Base-by-base conservation (phyloP, 352 stramenopile genomes). In the Aphanomyces stellatus region DNA sequence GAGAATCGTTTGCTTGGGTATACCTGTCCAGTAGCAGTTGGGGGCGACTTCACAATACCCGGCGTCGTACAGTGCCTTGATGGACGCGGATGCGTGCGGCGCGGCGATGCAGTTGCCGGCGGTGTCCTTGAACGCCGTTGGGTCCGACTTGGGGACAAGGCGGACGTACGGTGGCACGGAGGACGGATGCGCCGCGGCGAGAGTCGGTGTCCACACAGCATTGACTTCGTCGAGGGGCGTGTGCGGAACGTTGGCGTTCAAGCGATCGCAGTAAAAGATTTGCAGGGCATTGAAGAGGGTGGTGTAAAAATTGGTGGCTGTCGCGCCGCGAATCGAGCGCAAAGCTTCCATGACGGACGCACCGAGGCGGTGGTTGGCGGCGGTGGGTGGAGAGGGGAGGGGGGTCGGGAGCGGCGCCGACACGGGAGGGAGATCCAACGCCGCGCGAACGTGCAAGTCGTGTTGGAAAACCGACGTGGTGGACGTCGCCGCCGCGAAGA, bases 11-110 rank as follows among this genome's bases (percentile, higher is more conserved):
- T 17, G 37, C 37, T 17, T 8, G 8, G 8, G 8, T 51, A 22
- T 51, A 51, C 42, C 42, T 13, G 31, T 67, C 79, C 79, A 90
- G 73, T 88, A 88, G 62, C 81, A 90, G 51, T 90, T 88, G 1
- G 78, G 76, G 37, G 74, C 80, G 22, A 88, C 75, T 63, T 90
- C 78, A 48, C 80, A 90, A 0, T 69, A 51, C 0, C 69, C 72
- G 3, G 63, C 30, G 1, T 35, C 37, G 73, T 89, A 88, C 27
- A 69, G 66, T 1, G 35, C 22, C 15, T 15, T 25, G 37, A 64
- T 28, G 55, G 67, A 68, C 2, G 71, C 25, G 40, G 82, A 76
- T 2, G 70, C 53, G 17, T 72, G 43, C 8, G 66, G 37, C 6
- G 86, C 17, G 25, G 64, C 62, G 8, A 85, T 67, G 13, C 71